Conservation (phyloP, 2,329 filamentous ascomycete genomes). For the Trichoderma semiorbis region DNA sequence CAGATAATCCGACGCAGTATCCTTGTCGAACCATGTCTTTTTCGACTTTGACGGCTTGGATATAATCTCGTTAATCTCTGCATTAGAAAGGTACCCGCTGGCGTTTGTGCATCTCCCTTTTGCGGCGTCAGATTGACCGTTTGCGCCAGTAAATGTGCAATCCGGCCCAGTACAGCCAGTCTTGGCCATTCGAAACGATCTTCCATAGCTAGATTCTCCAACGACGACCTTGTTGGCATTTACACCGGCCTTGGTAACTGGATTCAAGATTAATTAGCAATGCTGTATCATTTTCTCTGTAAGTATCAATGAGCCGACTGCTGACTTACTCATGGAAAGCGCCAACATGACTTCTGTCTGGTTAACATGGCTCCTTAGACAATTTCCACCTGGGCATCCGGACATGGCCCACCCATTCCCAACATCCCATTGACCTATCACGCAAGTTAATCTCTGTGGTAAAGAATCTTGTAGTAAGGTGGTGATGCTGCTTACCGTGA, state of each 20-base stretch:
- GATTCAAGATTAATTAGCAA: neutral
- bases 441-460: neutral
- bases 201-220: slow-evolving; percentile 10
- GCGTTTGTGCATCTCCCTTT: slow-evolving; percentile 27
- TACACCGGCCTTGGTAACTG: slow-evolving; percentile 35
- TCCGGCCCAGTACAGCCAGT: neutral
- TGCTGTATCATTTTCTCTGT: too few species aligned
- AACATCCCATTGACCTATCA: slow-evolving; percentile 18
- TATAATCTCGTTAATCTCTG: slow-evolving; percentile 25
- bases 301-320: neutral
- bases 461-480: neutral
- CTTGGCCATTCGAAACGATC: slow-evolving; percentile 13
- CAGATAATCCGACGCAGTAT: slow-evolving; percentile 7
- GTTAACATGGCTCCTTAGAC: slow-evolving; percentile 36
- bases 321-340: slow-evolving; percentile 30
- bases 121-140: neutral
- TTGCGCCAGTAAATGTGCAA: slow-evolving; percentile 11
- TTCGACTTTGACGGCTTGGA: slow-evolving; percentile 18
- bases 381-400: slow-evolving; percentile 32
- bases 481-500: slow-evolving; percentile 22
- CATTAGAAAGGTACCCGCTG: slow-evolving; percentile 27
- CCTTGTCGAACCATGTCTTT: slow-evolving; percentile 12
- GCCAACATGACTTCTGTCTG: slow-evolving; percentile 35
- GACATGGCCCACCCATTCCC: slow-evolving; percentile 27
- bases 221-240: neutral